A percentile compares a stretch with the other conserved stretches of the same genome.
phyloP scores from a whole-genome alignment of 345 rosid genomes.

The Angophora floribunda region DNA sequence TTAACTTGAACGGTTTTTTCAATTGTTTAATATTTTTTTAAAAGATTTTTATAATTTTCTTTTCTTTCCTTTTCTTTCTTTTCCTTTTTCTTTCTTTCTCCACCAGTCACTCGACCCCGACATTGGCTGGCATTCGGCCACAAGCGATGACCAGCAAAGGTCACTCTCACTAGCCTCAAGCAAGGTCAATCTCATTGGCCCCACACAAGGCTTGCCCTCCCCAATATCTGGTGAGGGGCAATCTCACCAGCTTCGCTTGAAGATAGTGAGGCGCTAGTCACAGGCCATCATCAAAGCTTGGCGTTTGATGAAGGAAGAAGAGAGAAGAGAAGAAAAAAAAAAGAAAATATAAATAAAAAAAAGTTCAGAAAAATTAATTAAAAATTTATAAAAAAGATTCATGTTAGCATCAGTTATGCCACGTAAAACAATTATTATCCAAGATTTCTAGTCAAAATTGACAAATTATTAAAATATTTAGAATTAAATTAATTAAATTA shows the following conservation, averaged over 20 bases:
- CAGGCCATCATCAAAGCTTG: neutral
- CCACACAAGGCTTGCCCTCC: no score
- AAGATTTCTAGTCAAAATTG: neutral
- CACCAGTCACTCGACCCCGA: neutral
- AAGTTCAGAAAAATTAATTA: no score
- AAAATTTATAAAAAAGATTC: neutral
- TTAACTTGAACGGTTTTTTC: neutral
- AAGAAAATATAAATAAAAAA: no score
- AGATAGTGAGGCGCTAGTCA: neutral
- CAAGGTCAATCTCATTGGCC: no score
- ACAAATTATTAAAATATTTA: rapidly evolving
- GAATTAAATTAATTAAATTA: neutral
- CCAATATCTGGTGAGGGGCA: neutral
- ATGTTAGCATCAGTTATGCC: rapidly evolving
- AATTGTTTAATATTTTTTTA: neutral
- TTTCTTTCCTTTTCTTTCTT: neutral
- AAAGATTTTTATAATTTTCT: neutral
- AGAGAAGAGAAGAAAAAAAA: neutral
- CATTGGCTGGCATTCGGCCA: rapidly evolving
- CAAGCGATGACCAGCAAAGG: neutral
- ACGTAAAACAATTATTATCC: rapidly evolving
- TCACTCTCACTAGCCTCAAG: neutral
- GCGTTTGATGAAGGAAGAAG: neutral
- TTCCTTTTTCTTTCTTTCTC: neutral
- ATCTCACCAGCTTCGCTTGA: neutral